Conservation (phyloP, 805 yeast genomes). For the Saccharomycopsis schoenii region DNA sequence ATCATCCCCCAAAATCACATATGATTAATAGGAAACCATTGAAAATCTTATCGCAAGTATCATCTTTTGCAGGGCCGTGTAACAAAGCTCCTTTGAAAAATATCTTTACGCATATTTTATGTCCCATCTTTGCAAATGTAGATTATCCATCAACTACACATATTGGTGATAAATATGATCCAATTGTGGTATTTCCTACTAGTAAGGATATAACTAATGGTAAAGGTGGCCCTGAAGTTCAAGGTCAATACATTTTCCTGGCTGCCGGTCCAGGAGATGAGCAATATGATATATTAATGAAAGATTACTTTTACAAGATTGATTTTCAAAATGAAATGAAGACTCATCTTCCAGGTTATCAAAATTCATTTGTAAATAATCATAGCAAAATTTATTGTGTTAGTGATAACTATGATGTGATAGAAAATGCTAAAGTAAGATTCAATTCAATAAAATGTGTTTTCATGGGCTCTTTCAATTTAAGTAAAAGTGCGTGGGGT, state of each 20-base stretch:
- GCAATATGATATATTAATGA: slow-evolving; percentile 1
- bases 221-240: slow-evolving; percentile 9
- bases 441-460: slow-evolving; percentile 13
- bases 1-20: slow-evolving; percentile 9
- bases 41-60: slow-evolving; percentile 29
- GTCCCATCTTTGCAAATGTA: slow-evolving; percentile 27
- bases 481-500: slow-evolving; percentile 19
- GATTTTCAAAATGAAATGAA: slow-evolving; percentile 8
- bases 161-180: background rate
- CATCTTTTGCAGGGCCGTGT: slow-evolving; percentile 30
- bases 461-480: slow-evolving; percentile 15
- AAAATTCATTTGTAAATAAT: slow-evolving; percentile 6
- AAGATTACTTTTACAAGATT: slow-evolving; percentile 7
- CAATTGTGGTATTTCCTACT: slow-evolving; percentile 17
- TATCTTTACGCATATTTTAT: slow-evolving; percentile 32
- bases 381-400: slow-evolving; percentile 14
- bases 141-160: slow-evolving; percentile 12
- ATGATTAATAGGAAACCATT: slow-evolving; percentile 12
- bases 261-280: slow-evolving; percentile 1
- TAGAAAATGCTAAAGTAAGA: background rate
- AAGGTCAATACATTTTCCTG: slow-evolving; percentile 6
- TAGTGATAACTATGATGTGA: slow-evolving; percentile 2
- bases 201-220: slow-evolving; percentile 3
- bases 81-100: slow-evolving; percentile 22
- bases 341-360: background rate